Conservation (phyloP, 108 stramenopile genomes). For the Nannochloropsis oceanica region DNA sequence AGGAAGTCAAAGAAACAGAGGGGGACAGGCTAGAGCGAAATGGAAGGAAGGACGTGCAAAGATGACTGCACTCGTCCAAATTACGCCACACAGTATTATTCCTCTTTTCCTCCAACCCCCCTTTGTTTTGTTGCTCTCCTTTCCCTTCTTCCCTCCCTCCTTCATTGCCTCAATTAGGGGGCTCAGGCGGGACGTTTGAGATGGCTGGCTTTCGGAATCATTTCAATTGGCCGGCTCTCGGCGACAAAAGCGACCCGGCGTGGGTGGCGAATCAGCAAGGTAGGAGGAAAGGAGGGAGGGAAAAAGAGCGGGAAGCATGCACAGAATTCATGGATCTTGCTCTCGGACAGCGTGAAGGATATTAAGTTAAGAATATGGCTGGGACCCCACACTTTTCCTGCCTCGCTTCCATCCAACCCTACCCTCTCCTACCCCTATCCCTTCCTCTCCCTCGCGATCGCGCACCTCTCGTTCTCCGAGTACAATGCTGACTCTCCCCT, state of each 20-base stretch:
- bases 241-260: neutral
- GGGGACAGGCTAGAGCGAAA: neutral
- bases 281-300: neutral
- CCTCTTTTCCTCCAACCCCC: too few species aligned
- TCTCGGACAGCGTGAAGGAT: too few species aligned
- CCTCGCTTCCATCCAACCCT: too few species aligned
- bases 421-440: too few species aligned
- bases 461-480: too few species aligned
- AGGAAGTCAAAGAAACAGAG: neutral
- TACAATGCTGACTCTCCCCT: neutral
- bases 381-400: too few species aligned
- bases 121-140: neutral
- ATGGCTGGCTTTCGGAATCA: slow-evolving; percentile 30
- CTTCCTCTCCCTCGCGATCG: too few species aligned
- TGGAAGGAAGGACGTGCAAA: neutral
- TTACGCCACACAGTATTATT: neutral
- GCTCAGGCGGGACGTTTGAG: slow-evolving; percentile 33
- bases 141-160: neutral
- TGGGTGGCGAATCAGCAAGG: neutral
- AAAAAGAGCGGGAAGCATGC: too few species aligned
- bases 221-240: neutral
- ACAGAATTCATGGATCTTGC: too few species aligned
- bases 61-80: neutral
- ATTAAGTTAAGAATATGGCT: too few species aligned
- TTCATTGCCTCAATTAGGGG: neutral